Percentiles rank a stretch among this genome's conserved stretches.
Conservation (phyloP, 257 asterid species). For the Misopates orontium region DNA sequence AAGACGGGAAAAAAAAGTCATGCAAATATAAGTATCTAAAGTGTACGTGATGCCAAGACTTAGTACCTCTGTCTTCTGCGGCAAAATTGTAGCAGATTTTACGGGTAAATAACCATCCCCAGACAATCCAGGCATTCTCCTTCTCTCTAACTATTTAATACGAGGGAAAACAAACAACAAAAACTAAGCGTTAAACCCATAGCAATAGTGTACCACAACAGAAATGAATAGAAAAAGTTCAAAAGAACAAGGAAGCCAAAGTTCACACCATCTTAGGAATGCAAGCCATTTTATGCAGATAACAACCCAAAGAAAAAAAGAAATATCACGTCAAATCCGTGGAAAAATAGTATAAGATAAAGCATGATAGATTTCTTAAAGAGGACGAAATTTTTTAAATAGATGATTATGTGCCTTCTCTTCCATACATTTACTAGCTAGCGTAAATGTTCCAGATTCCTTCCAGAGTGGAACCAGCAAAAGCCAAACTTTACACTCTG, state of each 20-base stretch:
- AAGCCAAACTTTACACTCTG: not conserved
- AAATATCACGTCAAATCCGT: too few species aligned
- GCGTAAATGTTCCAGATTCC: not conserved
- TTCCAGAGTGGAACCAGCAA: too few species aligned
- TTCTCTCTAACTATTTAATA: conserved; percentile 55
- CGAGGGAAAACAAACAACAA: not conserved
- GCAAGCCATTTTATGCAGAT: too few species aligned
- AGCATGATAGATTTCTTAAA: too few species aligned
- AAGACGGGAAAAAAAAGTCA: not conserved
- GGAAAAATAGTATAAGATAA: too few species aligned
- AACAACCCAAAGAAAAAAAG: too few species aligned
- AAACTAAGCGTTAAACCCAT: not conserved
- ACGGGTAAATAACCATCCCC: conserved; percentile 28
- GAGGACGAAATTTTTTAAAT: too few species aligned
- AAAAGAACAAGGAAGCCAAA: too few species aligned
- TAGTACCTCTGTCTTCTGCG: conserved; percentile 36
- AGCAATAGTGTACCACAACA: not conserved
- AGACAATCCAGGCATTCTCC: conserved; percentile 38
- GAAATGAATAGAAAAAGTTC: not conserved
- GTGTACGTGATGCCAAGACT: conserved; percentile 16
- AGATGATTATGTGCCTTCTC: too few species aligned
- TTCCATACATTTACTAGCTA: not conserved
- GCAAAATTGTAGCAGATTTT: conserved; percentile 27
- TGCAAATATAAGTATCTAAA: not conserved
- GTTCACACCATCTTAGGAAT: too few species aligned